Conservation (phyloP, 1,139 yeast species). For the Candida tropicalis region DNA sequence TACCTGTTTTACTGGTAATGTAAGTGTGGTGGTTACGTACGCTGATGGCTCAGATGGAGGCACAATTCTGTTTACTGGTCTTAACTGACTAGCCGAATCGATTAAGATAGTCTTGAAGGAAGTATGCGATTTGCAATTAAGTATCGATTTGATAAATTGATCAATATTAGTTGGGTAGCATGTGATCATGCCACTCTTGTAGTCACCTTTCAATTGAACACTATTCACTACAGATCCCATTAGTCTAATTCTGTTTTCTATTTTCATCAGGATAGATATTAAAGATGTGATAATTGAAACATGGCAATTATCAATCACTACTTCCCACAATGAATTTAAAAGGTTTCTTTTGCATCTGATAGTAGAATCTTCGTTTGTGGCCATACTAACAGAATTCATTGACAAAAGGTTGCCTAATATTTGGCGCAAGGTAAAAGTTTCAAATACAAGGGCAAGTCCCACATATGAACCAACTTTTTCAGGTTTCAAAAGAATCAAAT, state of each 20-base stretch:
- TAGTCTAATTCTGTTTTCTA: background rate
- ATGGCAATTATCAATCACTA: background rate
- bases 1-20: slow-evolving; percentile 25
- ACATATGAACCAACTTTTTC: background rate
- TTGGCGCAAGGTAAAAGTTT: background rate
- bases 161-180: background rate
- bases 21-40: background rate
- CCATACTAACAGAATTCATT: background rate
- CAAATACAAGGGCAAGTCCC: background rate
- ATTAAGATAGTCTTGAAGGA: background rate
- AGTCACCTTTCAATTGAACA: slow-evolving; percentile 5
- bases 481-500: background rate
- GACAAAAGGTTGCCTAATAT: background rate
- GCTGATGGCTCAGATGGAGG: background rate
- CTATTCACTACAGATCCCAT: slow-evolving; percentile 1
- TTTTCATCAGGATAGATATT: background rate
- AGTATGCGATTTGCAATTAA: background rate
- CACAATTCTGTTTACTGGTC: background rate
- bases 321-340: background rate
- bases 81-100: background rate
- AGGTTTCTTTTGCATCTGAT: background rate
- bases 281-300: background rate
- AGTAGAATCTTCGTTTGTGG: background rate
- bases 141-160: background rate
- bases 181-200: slow-evolving; percentile 4